phyloP scores from a whole-genome alignment of 176 grass and related monocot genomes.

The Avena sativa region DNA sequence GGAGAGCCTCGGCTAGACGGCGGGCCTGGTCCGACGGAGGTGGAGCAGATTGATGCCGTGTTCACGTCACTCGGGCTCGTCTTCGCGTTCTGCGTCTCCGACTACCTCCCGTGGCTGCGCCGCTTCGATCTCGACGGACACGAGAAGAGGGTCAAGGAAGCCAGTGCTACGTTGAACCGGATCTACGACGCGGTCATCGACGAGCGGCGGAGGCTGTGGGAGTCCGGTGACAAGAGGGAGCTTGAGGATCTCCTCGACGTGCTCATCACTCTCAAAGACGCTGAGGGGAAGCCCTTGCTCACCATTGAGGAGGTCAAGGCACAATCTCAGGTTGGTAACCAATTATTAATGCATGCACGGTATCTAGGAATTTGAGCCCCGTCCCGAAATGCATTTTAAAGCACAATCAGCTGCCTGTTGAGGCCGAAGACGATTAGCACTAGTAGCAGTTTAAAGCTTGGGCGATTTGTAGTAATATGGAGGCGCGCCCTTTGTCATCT shows the following conservation, averaged over 20 bases:
- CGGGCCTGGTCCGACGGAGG: constrained; percentile 44
- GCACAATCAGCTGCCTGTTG: no score
- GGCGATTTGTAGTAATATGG: no score
- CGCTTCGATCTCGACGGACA: constrained; percentile 52
- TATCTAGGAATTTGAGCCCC: no score
- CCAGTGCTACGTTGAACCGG: neutral
- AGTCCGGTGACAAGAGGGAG: constrained; percentile 10
- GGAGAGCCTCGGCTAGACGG: constrained; percentile 25
- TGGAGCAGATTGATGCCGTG: constrained; percentile 47
- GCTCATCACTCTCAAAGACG: constrained; percentile 22
- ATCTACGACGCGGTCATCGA: constrained; percentile 47
- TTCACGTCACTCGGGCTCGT: constrained; percentile 37
- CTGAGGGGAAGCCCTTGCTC: neutral
- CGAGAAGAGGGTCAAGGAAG: constrained; percentile 39
- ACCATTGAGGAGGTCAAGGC: constrained; percentile 37
- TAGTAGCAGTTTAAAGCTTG: no score
- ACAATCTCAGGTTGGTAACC: neutral
- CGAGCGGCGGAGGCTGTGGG: constrained; percentile 42
- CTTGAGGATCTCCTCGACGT: constrained; percentile 34
- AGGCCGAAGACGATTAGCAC: no score
- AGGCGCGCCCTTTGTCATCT: no score
- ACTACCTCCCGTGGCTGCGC: constrained; percentile 56
- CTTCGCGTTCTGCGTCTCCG: constrained; percentile 51
- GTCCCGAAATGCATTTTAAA: no score
- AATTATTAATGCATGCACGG: no score